Conservation (phyloP, 768 basidiomycete genomes). For the Aureoboletus auriporus region DNA sequence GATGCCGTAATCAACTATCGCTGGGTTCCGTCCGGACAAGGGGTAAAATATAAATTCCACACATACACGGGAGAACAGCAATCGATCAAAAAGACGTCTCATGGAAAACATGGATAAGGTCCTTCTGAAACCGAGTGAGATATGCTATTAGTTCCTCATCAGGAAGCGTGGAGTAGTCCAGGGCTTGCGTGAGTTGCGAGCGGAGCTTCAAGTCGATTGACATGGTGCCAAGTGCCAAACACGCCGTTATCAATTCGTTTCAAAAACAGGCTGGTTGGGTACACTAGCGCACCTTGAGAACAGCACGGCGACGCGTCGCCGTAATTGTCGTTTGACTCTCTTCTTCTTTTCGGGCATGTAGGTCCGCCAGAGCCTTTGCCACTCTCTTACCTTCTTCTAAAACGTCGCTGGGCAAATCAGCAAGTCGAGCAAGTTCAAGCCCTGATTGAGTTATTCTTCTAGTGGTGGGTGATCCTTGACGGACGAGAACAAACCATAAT, state of each 20-base stretch:
- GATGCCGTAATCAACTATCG: constrained; percentile 13
- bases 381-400: constrained; percentile 59
- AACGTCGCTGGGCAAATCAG: constrained; percentile 77
- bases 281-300: constrained; percentile 53
- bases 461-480: neutral
- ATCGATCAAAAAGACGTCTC: constrained; percentile 16
- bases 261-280: neutral
- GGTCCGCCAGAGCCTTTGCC: constrained; percentile 52
- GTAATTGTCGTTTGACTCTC: constrained; percentile 60
- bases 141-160: constrained; percentile 65
- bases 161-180: constrained; percentile 70
- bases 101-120: constrained; percentile 52
- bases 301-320: constrained; percentile 58
- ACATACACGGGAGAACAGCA: neutral
- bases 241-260: too few species aligned
- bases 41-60: constrained; percentile 7
- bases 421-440: constrained; percentile 82
- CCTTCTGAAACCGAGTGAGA: constrained; percentile 64
- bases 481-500: constrained; percentile 56
- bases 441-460: constrained; percentile 45
- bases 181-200: constrained; percentile 70
- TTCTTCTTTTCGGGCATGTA: constrained; percentile 54
- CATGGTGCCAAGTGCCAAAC: too few species aligned
- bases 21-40: neutral
- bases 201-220: constrained; percentile 44